phyloP scores from a whole-genome alignment of 352 stramenopile species.

The Albugo candida region DNA sequence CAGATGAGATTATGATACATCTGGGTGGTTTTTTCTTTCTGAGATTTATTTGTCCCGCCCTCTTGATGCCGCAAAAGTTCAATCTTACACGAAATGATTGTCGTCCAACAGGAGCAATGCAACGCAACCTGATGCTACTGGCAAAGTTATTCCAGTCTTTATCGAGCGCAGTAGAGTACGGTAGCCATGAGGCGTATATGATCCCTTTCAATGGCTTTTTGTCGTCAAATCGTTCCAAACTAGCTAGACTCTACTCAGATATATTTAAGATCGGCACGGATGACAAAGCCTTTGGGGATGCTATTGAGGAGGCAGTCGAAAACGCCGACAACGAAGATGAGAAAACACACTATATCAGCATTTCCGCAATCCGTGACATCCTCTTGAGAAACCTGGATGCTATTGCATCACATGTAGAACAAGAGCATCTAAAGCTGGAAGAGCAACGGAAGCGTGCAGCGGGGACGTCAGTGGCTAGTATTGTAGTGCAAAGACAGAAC shows the following conservation, averaged over 20 bases:
- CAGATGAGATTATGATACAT: constrained; percentile 60
- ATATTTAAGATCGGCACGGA: no score
- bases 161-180: constrained; percentile 60
- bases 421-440: no score
- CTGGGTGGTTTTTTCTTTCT: constrained; percentile 60
- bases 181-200: constrained; percentile 52
- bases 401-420: no score
- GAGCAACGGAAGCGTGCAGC: no score
- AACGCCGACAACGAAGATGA: no score
- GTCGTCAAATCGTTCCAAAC: constrained; percentile 22
- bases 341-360: no score
- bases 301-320: no score
- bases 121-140: constrained; percentile 48
- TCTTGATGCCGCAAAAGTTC: constrained; percentile 58
- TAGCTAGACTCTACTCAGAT: constrained; percentile 33
- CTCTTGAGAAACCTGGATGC: no score
- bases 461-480: no score
- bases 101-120: constrained; percentile 23
- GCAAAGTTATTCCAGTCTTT: constrained; percentile 69
- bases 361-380: no score
- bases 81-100: constrained; percentile 25
- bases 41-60: constrained; percentile 48
- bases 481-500: no score
- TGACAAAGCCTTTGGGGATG: no score
- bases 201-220: constrained; percentile 58